Base-by-base conservation (phyloP, 208 protist species). In the Herpetomonas muscarum region DNA sequence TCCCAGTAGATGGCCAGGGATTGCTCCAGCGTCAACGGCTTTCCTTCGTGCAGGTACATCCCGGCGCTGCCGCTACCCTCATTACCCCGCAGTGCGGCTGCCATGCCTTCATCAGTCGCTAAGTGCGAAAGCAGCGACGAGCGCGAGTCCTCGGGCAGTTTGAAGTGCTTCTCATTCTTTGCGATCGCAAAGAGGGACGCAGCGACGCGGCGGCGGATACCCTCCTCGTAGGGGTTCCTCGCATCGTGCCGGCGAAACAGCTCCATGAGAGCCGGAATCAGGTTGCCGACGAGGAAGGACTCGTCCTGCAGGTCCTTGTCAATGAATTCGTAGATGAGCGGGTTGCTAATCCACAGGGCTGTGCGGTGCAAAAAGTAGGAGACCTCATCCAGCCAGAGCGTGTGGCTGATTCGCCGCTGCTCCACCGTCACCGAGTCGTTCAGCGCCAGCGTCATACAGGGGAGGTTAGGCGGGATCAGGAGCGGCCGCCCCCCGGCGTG, bases 321-420 rank as follows among this genome's bases (percentile, higher is more conserved):
- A 29, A 96, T 31, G 63, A 88, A 89, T 50, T 87, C 63, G 69
- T 96, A 96, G 17, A 94, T 71, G 64, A 93, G 80, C 22, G 90
- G 87, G 28, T 65, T 74, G 21, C 66, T 77, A 42, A 57, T 64
- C 87, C 86, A 94, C 7, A 70, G 73, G 26, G 71, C 36, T 61
- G 76, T 86, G 42, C 82, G 81, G 36, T 92, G 63, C 0, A 93
- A 55, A 69, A 95, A 94, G 63, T 94, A 97, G 3, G 85, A 88
- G 1, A 94, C 60, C 63, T 97, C 89, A 42, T 97, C 92, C 5
- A 97, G 59, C 74, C 85, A 97, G 2, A 94, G 61, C 22, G 24
- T 53, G 28, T 88, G 64, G 4, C 68, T 70, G 15, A 94, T 28
- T 1, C 87, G 75, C 7, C 87, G 76, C 72, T 97, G 84, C 70